Evolutionary conservation across 371 early-diverging fungal genomes (phyloP), one percentile per base, ranked within the genome.

Genomic region (Coemansia sp.): DNA sequence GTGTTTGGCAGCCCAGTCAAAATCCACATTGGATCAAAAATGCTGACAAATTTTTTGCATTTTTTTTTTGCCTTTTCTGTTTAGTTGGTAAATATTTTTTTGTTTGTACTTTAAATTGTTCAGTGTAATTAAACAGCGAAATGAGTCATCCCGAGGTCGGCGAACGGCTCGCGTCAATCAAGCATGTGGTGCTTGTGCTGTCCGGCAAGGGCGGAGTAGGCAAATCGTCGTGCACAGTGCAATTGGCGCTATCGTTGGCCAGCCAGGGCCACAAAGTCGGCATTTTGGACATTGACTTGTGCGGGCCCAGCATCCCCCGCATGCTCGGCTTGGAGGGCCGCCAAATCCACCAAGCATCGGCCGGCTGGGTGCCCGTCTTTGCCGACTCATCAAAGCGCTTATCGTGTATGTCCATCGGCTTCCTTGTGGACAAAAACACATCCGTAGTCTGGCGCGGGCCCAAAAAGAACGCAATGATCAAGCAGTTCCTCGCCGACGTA

Each of bases 141-240:
- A 79, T 79, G 79, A 78, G 79, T 39, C 55, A 73, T 51, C 39
- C 72, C 3, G 64, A 65, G 13, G 68, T 80, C 5, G 68, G 67
- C 34, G 67, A 72, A 21, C 69, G 80, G n/a, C 68, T 81, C n/a
- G 56, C 68, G 14, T 58, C 68, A 5, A 69, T 82, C 53, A 82
- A 81, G 69, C 82, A 82, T 45, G 73, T 82, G 14, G 50, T 97
- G 40, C 83, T 99, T 18, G 89, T 99, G 5, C 88, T 99, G 53
- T 95, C 95, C 4, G 99, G 99, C 48, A 99, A 99, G 82, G 99
- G 99, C 47, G 99, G 99, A 40, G 99, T 99, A 2, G 99, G 99
- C 52, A 98, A 98, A 82, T 89, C 91, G 16, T 93, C 94, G 22
- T 89, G 92, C 61, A 90, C 92, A 1, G 82, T 90, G 0, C 92